phyloP scores from a whole-genome alignment of 2,329 filamentous ascomycete genomes.

The Leptographium galeiforme region DNA sequence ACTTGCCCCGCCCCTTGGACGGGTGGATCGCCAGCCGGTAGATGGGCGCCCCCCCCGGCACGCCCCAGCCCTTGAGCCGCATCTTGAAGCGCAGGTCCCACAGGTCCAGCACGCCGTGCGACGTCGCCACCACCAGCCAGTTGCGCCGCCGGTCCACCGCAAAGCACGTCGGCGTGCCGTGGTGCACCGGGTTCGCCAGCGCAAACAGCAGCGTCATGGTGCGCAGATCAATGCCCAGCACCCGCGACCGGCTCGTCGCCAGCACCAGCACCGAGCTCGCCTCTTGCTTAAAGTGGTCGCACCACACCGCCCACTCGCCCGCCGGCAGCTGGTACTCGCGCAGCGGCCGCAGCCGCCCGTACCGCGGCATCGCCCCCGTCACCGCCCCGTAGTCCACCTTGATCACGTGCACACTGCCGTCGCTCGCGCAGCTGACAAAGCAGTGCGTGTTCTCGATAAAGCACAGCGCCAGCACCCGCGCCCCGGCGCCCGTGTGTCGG shows the following conservation, averaged over 20 bases:
- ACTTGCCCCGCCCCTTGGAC: constrained; percentile 62
- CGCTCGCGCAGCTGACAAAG: constrained; percentile 79
- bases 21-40: constrained; percentile 71
- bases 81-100: constrained; percentile 97
- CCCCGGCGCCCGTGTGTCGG: constrained; percentile 42
- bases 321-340: constrained; percentile 66
- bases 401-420: constrained; percentile 82
- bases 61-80: constrained; percentile 74
- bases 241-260: constrained; percentile 72
- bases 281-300: constrained; percentile 80
- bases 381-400: constrained; percentile 48
- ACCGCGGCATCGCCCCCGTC: constrained; percentile 32
- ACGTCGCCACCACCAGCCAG: constrained; percentile 85
- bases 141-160: constrained; percentile 74
- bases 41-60: constrained; percentile 68
- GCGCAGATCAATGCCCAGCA: constrained; percentile 75
- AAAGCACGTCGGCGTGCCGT: constrained; percentile 85
- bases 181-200: constrained; percentile 77
- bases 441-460: constrained; percentile 92
- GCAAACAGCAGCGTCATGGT: constrained; percentile 73
- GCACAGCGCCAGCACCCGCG: constrained; percentile 66
- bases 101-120: constrained; percentile 80
- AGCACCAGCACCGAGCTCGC: constrained; percentile 70
- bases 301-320: constrained; percentile 74
- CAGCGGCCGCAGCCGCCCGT: constrained; percentile 63